Evolutionary conservation across 768 basidiomycete species (phyloP).

Genomic region (Serpula lacrymans): DNA sequence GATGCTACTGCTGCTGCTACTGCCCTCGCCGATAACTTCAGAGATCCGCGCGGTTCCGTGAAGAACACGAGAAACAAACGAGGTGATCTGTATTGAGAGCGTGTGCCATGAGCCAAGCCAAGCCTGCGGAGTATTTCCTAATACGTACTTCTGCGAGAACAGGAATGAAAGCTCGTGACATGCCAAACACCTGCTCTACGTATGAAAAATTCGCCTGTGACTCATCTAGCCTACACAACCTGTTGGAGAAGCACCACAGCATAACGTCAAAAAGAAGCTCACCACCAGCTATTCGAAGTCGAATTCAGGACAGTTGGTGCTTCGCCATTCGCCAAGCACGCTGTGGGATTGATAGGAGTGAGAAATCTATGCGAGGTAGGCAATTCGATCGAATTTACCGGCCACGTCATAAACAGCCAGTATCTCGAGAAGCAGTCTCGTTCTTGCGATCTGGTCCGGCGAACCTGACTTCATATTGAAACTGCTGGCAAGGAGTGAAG

Average conservation of each 20-base stretch:
- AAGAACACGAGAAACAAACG: conserved; percentile 28
- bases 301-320: conserved; percentile 33
- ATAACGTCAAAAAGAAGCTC: conserved; percentile 19
- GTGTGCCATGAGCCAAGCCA: too few species aligned
- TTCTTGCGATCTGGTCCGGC: conserved; percentile 28
- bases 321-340: conserved; percentile 33
- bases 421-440: conserved; percentile 38
- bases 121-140: background rate
- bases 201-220: conserved; percentile 32
- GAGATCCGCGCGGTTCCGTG: conserved; percentile 23
- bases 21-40: conserved; percentile 7
- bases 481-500: conserved; percentile 30
- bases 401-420: conserved; percentile 41
- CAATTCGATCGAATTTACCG: conserved; percentile 20
- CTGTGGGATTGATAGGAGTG: conserved; percentile 18
- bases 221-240: conserved; percentile 24
- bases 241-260: conserved; percentile 11
- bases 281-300: conserved; percentile 38
- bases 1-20: conserved; percentile 5
- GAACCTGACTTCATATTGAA: conserved; percentile 20
- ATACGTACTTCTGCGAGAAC: conserved; percentile 25
- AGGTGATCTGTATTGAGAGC: conserved; percentile 11
- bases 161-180: conserved; percentile 26
- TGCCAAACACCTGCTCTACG: conserved; percentile 45
- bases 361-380: conserved; percentile 2